Conservation (phyloP, 1,284 basidiomycete genomes). For the Ustilago nuda region DNA sequence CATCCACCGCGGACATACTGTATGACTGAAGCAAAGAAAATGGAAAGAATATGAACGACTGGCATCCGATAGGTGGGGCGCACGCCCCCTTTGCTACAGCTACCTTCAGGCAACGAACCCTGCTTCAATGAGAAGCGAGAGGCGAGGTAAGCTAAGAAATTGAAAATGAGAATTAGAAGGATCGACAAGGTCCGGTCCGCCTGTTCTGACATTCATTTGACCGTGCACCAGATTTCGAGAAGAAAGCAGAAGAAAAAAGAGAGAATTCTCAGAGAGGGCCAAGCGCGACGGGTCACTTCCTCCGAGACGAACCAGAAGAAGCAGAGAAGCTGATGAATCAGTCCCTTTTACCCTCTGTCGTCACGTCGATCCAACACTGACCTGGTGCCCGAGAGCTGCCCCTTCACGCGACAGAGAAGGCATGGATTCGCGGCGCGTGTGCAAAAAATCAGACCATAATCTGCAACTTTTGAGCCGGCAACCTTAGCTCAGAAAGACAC, state of each 20-base stretch:
- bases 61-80: conserved; percentile 6
- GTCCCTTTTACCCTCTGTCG: neutral
- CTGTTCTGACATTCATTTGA: neutral
- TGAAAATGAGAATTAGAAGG: conserved; percentile 2
- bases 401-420: neutral
- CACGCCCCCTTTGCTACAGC: neutral
- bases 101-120: neutral
- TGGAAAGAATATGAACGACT: neutral
- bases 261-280: neutral
- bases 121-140: neutral
- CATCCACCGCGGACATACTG: conserved; percentile 1
- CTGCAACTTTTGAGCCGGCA: neutral
- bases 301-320: neutral
- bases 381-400: neutral
- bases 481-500: neutral
- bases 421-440: conserved; percentile 3
- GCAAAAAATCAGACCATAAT: conserved; percentile 40
- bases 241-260: neutral
- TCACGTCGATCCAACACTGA: conserved; percentile 21
- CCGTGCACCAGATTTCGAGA: conserved; percentile 8
- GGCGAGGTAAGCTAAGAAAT: neutral
- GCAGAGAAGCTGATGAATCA: no score
- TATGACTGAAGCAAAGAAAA: neutral
- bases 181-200: conserved; percentile 20
- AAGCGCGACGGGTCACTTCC: conserved; percentile 1